Percentiles rank a stretch among this genome's conserved stretches.
Evolutionary conservation across 768 basidiomycete genomes (phyloP).

Genomic region (Boletellus emodensis): DNA sequence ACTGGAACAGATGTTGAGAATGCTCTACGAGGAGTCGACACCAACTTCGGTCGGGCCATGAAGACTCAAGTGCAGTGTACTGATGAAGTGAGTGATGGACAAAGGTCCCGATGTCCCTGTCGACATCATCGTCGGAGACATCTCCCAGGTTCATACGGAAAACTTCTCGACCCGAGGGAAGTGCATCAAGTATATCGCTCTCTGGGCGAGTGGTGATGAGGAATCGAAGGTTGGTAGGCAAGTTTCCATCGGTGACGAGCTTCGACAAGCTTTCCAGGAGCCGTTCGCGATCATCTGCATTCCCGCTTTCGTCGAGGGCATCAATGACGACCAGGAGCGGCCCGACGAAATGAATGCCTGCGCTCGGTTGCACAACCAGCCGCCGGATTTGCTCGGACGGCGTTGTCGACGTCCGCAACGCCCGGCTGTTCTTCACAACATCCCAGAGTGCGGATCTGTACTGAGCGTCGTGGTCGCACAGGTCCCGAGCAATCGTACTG

Average conservation of each 20-base stretch:
- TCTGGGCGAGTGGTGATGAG: background rate
- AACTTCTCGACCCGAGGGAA: slow-evolving; percentile 8
- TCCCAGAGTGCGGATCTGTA: too few species aligned
- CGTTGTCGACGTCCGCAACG: too few species aligned
- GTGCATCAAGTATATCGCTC: slow-evolving; percentile 4
- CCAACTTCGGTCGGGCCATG: slow-evolving; percentile 3
- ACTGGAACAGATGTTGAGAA: slow-evolving; percentile 22
- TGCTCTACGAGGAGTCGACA: slow-evolving; percentile 9
- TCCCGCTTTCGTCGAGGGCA: slow-evolving; percentile 11
- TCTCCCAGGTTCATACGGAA: slow-evolving; percentile 12
- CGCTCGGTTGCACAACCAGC: too few species aligned
- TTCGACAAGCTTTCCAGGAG: slow-evolving; percentile 1
- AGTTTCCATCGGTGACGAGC: background rate
- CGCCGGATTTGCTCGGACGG: too few species aligned
- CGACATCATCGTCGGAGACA: background rate
- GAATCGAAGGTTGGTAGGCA: background rate
- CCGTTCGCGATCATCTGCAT: background rate
- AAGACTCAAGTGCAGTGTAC: background rate
- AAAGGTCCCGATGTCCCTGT: background rate
- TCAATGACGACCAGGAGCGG: too few species aligned
- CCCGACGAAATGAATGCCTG: too few species aligned
- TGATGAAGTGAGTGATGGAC: background rate
- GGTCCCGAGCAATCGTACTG: too few species aligned
- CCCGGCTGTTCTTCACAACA: too few species aligned
- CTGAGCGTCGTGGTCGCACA: too few species aligned